These are phyloP conservation scores for Colletotrichum camelliae DNA, from an alignment of 2,329 filamentous ascomycete species.

Conservation along the genomic window DNA sequence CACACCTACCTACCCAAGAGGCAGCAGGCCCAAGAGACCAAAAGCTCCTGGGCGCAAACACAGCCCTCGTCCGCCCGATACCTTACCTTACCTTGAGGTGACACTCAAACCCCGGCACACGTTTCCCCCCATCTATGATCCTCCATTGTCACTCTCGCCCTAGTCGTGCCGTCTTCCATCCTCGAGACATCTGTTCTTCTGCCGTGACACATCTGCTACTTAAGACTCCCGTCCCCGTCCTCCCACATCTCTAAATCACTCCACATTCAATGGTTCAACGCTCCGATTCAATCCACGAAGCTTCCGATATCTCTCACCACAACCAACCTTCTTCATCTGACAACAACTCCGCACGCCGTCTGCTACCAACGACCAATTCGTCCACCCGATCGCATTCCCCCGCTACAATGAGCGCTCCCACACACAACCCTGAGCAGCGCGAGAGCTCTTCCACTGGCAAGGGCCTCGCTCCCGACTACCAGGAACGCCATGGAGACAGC, in stretches of 20 bases:
- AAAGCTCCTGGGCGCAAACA: slow-evolving; percentile 17
- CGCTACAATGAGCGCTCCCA: slow-evolving; percentile 19
- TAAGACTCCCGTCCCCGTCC: slow-evolving; percentile 7
- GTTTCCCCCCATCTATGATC: slow-evolving; percentile 1
- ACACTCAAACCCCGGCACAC: background rate
- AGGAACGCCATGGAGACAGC: background rate
- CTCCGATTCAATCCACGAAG: slow-evolving; percentile 1
- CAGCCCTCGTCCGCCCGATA: background rate
- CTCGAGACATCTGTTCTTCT: background rate
- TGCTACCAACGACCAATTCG: background rate
- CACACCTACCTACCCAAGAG: background rate
- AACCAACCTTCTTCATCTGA: slow-evolving; percentile 22
- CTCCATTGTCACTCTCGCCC: background rate
- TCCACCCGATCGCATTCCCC: slow-evolving; percentile 9
- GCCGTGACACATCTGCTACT: slow-evolving; percentile 3
- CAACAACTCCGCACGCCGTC: background rate
- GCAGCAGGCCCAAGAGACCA: background rate
- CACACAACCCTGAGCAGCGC: background rate
- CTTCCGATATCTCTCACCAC: background rate
- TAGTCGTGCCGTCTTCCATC: slow-evolving; percentile 4
- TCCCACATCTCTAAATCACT: background rate
- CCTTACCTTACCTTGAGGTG: background rate
- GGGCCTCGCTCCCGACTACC: slow-evolving; percentile 16
- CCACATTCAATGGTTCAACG: background rate
- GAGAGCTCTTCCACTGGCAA: slow-evolving; percentile 19